Conservation (phyloP, 768 basidiomycete species). For the Pleurotus djamor region DNA sequence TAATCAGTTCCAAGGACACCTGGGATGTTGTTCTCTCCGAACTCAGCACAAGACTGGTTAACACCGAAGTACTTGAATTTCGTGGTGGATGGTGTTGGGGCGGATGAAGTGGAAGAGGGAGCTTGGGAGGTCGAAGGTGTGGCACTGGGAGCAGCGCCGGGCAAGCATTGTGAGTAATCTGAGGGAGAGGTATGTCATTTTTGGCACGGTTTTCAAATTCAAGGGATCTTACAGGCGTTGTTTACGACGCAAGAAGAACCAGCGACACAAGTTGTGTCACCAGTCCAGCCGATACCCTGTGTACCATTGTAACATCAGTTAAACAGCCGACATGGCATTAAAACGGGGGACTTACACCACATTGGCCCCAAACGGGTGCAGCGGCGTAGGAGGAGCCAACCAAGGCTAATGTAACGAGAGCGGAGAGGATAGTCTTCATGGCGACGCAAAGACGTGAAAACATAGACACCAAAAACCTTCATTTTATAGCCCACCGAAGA, state of each 20-base stretch:
- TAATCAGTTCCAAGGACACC: constrained; percentile 40
- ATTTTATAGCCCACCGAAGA: neutral
- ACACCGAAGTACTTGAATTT: constrained; percentile 67
- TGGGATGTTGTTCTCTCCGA: constrained; percentile 46
- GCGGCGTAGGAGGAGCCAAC: constrained; percentile 10
- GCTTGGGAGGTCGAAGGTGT: constrained; percentile 23
- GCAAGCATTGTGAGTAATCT: constrained; percentile 52
- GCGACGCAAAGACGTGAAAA: neutral
- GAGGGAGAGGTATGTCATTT: neutral
- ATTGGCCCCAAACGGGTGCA: constrained; percentile 49
- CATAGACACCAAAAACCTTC: neutral
- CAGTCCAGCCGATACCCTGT: constrained; percentile 39
- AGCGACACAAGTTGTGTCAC: constrained; percentile 42
- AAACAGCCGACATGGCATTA: neutral
- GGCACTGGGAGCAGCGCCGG: constrained; percentile 20
- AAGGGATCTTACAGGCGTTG: constrained; percentile 36
- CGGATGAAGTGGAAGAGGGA: constrained; percentile 23
- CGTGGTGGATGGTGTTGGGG: constrained; percentile 29
- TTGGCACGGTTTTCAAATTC: neutral
- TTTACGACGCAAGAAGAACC: constrained; percentile 36
- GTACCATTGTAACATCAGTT: neutral
- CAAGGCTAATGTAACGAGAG: constrained; percentile 1
- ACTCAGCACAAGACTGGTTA: constrained; percentile 63
- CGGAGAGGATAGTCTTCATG: neutral
- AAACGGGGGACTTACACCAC: constrained; percentile 33